These are phyloP conservation scores for Amylocarpus encephaloides DNA, from an alignment of 2,329 filamentous ascomycete species.

Conservation along the genomic window DNA sequence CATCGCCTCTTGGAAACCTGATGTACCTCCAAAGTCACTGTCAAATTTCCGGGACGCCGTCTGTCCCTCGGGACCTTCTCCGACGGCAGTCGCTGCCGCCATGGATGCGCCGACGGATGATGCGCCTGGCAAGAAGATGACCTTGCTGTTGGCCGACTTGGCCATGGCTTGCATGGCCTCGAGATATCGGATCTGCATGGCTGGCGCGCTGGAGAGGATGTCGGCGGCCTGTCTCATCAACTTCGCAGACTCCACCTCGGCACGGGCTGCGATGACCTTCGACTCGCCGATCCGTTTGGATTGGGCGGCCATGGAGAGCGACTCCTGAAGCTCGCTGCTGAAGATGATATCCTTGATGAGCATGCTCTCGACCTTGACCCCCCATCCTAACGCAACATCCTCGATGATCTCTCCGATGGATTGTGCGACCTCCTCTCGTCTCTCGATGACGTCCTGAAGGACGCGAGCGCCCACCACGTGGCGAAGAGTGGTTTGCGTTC, in stretches of 20 bases:
- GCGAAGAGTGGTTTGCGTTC: slow-evolving; percentile 93
- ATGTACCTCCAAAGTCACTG: slow-evolving; percentile 47
- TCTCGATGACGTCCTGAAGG: slow-evolving; percentile 96
- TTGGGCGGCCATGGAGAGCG: slow-evolving; percentile 95
- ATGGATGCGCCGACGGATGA: slow-evolving; percentile 50
- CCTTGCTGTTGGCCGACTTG: slow-evolving; percentile 82
- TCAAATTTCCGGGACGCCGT: slow-evolving; percentile 33
- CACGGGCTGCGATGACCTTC: slow-evolving; percentile 96
- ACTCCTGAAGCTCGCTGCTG: slow-evolving; percentile 90
- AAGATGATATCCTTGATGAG: slow-evolving; percentile 99
- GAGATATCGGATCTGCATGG: slow-evolving; percentile 97
- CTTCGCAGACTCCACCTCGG: slow-evolving; percentile 94
- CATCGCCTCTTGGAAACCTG: slow-evolving; percentile 71
- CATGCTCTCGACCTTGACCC: slow-evolving; percentile 95
- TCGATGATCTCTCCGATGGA: slow-evolving; percentile 97
- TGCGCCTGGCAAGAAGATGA: slow-evolving; percentile 70
- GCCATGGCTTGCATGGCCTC: slow-evolving; percentile 99
- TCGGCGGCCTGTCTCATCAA: slow-evolving; percentile 91
- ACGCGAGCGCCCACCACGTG: slow-evolving; percentile 95
- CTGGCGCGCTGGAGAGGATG: slow-evolving; percentile 82
- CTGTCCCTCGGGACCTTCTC: slow-evolving; percentile 46
- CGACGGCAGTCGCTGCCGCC: slow-evolving; percentile 44
- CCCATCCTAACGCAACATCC: slow-evolving; percentile 89
- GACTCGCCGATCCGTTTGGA: slow-evolving; percentile 97
- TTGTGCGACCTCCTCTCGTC: slow-evolving; percentile 91